Evolutionary conservation across 495 filamentous ascomycete genomes (phyloP).

Genomic region (Penicillium chermesinum): DNA sequence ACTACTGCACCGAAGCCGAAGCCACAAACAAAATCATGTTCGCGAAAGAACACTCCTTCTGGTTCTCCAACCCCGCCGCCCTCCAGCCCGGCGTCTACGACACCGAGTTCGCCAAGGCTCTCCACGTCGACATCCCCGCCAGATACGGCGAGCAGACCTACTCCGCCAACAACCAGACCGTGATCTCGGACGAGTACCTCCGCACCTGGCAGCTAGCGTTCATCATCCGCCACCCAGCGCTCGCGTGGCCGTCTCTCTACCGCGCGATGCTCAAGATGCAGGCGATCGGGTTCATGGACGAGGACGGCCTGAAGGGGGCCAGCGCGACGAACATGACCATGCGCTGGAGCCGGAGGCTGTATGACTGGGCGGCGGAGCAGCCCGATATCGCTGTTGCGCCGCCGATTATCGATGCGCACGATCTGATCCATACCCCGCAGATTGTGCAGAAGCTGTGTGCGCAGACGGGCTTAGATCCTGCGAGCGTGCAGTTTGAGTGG

Average conservation of each 20-base stretch:
- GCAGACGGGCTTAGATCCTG: constrained; percentile 30
- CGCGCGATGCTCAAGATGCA: constrained; percentile 25
- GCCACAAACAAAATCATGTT: constrained; percentile 27
- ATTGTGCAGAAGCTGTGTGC: constrained; percentile 29
- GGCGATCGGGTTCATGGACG: constrained; percentile 9
- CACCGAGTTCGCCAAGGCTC: constrained; percentile 11
- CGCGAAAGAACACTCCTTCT: constrained; percentile 35
- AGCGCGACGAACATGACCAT: constrained; percentile 12
- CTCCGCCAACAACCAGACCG: constrained; percentile 27
- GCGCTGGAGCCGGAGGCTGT: constrained; percentile 28
- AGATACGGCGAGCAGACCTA: not conserved
- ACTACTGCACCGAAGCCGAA: constrained; percentile 16
- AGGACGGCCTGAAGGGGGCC: not conserved
- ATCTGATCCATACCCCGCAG: constrained; percentile 32
- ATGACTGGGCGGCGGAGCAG: constrained; percentile 29
- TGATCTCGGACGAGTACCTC: constrained; percentile 37
- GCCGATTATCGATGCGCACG: constrained; percentile 39
- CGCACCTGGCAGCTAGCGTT: constrained; percentile 32
- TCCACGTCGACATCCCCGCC: not conserved
- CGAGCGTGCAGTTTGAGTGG: constrained; percentile 9
- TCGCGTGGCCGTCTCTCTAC: constrained; percentile 33
- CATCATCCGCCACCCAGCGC: constrained; percentile 40
- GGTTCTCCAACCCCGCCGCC: constrained; percentile 1
- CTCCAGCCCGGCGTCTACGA: constrained; percentile 8
- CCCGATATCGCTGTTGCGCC: not conserved